Percentiles rank a stretch among this genome's conserved stretches.
Conservation (phyloP, 2,329 filamentous ascomycete species). For the Fusarium sarcochroum region DNA sequence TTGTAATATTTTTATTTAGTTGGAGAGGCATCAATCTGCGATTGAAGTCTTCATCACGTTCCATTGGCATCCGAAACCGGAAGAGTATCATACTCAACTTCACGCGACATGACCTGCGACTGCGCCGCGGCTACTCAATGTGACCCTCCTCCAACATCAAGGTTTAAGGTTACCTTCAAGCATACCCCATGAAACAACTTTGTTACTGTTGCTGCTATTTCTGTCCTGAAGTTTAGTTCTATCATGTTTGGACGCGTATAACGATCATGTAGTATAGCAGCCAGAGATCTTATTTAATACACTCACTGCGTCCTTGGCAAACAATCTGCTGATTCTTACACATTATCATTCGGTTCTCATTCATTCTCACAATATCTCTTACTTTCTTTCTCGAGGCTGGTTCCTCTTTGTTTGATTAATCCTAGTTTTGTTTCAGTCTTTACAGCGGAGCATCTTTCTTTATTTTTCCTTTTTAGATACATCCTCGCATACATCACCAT, state of each 20-base stretch:
- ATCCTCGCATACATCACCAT: slow-evolving; percentile 1
- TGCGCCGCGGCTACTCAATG: slow-evolving; percentile 7
- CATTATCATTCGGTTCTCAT: slow-evolving; percentile 34
- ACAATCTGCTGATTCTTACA: slow-evolving; percentile 30
- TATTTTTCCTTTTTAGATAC: neutral
- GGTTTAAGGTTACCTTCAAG: slow-evolving; percentile 26
- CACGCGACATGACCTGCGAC: slow-evolving; percentile 15
- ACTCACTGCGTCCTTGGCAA: neutral
- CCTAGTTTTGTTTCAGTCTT: slow-evolving; percentile 16
- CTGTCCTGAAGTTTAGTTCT: neutral
- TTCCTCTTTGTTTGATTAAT: slow-evolving; percentile 20
- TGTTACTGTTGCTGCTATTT: slow-evolving; percentile 10
- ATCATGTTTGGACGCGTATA: neutral
- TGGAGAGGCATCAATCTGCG: no score
- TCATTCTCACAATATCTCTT: slow-evolving; percentile 4
- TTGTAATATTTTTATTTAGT: no score
- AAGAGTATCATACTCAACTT: slow-evolving; percentile 1
- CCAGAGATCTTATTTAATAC: slow-evolving; percentile 20
- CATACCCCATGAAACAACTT: slow-evolving; percentile 10
- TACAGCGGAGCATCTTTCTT: neutral
- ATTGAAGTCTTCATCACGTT: no score
- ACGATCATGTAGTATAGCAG: neutral
- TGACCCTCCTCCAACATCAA: slow-evolving; percentile 8
- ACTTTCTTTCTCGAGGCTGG: slow-evolving; percentile 29
- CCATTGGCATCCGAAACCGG: slow-evolving; percentile 15